Conservation (phyloP, 2,329 filamentous ascomycete genomes). For the Fusarium nisikadoi region DNA sequence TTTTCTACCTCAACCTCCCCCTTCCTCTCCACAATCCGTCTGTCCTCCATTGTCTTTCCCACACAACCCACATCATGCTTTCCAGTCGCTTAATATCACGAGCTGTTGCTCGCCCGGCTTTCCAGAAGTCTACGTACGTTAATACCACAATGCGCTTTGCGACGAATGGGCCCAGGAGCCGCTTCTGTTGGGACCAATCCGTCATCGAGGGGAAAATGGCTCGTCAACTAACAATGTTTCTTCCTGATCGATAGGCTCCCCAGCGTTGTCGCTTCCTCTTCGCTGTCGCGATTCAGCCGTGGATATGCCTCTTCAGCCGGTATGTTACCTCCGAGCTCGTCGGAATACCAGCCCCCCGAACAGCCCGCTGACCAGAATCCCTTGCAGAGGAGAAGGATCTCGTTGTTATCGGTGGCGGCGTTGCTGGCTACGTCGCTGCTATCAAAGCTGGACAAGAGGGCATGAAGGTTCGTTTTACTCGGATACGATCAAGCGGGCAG, state of each 20-base stretch:
- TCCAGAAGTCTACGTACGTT: constrained; percentile 65
- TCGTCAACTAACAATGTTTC: constrained; percentile 38
- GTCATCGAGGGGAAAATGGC: constrained; percentile 29
- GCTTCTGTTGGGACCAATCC: constrained; percentile 20
- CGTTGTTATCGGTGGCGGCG: constrained; percentile 96
- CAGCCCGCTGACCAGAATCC: constrained; percentile 34
- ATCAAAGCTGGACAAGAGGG: constrained; percentile 99
- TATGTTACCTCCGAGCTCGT: constrained; percentile 50
- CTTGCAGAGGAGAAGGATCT: constrained; percentile 89
- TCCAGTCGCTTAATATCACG: constrained; percentile 70
- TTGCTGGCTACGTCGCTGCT: constrained; percentile 97
- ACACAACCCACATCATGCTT: constrained; percentile 60
- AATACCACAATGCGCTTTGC: constrained; percentile 12
- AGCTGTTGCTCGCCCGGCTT: constrained; percentile 65
- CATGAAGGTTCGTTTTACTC: constrained; percentile 74
- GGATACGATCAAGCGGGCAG: constrained; percentile 2
- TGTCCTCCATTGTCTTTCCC: constrained; percentile 42
- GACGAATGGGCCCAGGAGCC: constrained; percentile 6
- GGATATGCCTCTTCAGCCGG: constrained; percentile 68
- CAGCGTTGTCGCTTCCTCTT: constrained; percentile 57
- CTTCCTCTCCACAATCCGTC: constrained; percentile 34
- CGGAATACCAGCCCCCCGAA: constrained; percentile 17
- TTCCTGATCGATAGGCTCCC: constrained; percentile 55
- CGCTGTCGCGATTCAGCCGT: constrained; percentile 64
- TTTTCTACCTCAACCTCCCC: constrained; percentile 36